Conservation (phyloP, 202 grass and related monocot genomes). For the Carex arenaria region DNA sequence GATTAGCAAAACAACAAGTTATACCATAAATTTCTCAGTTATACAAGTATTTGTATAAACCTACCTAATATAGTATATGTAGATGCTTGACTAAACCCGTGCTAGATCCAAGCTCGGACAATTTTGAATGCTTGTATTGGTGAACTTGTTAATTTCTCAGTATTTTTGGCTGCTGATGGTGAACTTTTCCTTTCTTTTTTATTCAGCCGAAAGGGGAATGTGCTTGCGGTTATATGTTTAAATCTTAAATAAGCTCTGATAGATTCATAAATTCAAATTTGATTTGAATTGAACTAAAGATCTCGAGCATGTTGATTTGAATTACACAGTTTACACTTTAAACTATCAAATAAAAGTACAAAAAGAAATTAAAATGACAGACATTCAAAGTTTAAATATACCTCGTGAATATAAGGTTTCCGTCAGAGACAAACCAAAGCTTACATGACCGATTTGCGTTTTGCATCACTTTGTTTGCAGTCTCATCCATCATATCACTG, state of each 20-base stretch:
- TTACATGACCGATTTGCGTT: constrained; percentile 62
- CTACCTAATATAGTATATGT: neutral
- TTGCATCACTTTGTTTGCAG: constrained; percentile 39
- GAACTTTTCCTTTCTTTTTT: too few relatives aligned
- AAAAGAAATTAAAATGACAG: too few relatives aligned
- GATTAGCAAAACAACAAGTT: neutral
- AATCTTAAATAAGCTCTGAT: too few relatives aligned
- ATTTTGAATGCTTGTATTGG: neutral
- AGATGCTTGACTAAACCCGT: neutral
- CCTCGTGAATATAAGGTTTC: constrained; percentile 55
- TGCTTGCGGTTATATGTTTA: too few relatives aligned
- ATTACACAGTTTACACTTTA: too few relatives aligned
- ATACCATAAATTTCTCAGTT: neutral
- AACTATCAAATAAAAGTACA: too few relatives aligned
- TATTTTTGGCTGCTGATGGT: too few relatives aligned
- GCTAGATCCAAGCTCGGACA: neutral
- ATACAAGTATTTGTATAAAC: neutral
- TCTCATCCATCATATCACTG: constrained; percentile 67
- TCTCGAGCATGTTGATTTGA: too few relatives aligned
- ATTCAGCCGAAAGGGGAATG: too few relatives aligned
- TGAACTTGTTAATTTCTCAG: neutral
- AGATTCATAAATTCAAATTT: too few relatives aligned
- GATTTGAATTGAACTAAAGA: too few relatives aligned
- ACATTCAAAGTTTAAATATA: constrained; percentile 14
- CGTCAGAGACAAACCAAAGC: constrained; percentile 77